Evolutionary conservation across 148 eudicot species (phyloP).

Genomic region (Cornus controversa): DNA sequence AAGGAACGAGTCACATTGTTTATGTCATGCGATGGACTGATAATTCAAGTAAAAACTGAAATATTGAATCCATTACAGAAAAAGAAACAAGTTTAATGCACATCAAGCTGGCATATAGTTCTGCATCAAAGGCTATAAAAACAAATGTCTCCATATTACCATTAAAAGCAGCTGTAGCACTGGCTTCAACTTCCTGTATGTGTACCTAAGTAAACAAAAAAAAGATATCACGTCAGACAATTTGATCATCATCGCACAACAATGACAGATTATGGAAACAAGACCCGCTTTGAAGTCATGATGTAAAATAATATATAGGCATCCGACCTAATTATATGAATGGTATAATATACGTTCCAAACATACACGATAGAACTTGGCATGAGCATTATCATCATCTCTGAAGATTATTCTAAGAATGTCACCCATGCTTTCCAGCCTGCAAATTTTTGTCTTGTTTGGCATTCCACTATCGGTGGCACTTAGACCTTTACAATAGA

Average conservation of each 20-base stretch:
- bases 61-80: neutral
- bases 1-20: neutral
- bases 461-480: constrained; percentile 51
- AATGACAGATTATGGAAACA: neutral
- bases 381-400: constrained; percentile 79
- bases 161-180: constrained; percentile 42
- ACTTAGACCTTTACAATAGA: constrained; percentile 45
- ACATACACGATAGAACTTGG: constrained; percentile 84
- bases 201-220: constrained; percentile 60
- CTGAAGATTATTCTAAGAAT: constrained; percentile 69
- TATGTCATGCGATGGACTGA: neutral
- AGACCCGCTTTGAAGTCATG: neutral
- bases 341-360: neutral
- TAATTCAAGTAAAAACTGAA: neutral
- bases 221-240: constrained; percentile 20
- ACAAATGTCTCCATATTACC: constrained; percentile 33
- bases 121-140: neutral
- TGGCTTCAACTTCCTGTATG: constrained; percentile 69
- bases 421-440: constrained; percentile 79
- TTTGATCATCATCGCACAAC: neutral
- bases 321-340: neutral
- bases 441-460: constrained; percentile 54
- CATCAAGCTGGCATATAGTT: neutral
- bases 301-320: neutral
- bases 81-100: neutral